Evolutionary conservation across 2,329 filamentous ascomycete genomes (phyloP).

Genomic region (Aspergillus sp.): DNA sequence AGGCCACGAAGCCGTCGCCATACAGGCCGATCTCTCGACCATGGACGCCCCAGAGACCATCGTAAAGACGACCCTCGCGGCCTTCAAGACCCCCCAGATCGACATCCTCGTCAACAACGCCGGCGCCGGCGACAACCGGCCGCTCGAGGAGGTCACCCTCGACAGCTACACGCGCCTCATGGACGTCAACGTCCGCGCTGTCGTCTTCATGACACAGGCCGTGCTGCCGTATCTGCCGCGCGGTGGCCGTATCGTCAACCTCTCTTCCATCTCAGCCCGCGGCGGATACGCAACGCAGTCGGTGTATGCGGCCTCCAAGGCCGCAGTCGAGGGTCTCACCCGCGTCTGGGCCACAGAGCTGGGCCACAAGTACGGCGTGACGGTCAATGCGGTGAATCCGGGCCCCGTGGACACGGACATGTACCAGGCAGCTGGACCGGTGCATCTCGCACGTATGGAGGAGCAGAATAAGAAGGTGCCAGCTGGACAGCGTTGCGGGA

Average conservation of each 20-base stretch:
- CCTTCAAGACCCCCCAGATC: constrained; percentile 12
- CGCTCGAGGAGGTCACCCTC: constrained; percentile 17
- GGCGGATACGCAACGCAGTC: too few relatives aligned
- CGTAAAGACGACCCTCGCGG: constrained; percentile 6
- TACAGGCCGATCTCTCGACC: constrained; percentile 17
- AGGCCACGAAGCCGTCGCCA: constrained; percentile 8
- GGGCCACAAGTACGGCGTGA: constrained; percentile 27
- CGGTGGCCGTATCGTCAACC: too few relatives aligned
- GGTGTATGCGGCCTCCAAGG: too few relatives aligned
- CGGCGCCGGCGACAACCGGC: constrained; percentile 18
- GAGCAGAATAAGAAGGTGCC: constrained; percentile 18
- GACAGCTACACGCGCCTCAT: constrained; percentile 16
- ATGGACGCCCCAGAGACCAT: constrained; percentile 7
- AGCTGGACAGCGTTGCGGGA: constrained; percentile 14
- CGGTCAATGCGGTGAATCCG: constrained; percentile 30
- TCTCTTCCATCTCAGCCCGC: too few relatives aligned
- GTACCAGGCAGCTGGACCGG: constrained; percentile 14
- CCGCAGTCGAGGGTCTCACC: constrained; percentile 63
- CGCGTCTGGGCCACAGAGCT: constrained; percentile 52
- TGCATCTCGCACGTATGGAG: constrained; percentile 17
- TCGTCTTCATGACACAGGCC: constrained; percentile 24
- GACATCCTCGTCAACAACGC: constrained; percentile 28
- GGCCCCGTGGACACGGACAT: constrained; percentile 26
- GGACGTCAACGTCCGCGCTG: constrained; percentile 18
- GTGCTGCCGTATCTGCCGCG: constrained; percentile 41